Base-by-base conservation (phyloP, 1,284 basidiomycete genomes). In the Agroathelia rolfsii region DNA sequence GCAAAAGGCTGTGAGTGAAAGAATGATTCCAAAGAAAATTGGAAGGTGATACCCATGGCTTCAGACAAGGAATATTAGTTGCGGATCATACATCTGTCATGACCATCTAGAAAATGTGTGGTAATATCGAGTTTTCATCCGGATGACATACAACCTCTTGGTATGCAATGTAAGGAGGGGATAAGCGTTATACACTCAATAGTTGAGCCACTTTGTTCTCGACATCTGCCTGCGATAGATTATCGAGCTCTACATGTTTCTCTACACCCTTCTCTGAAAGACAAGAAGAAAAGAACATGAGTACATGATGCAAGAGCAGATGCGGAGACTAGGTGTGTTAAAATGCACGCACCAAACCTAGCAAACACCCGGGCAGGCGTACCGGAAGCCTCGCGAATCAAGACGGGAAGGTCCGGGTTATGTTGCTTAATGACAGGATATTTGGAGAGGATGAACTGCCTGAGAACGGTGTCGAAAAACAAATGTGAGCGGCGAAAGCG, bases 361-460 rank as follows among this genome's bases (percentile, higher is more conserved):
- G 85, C 90, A 64, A 93, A 94, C 26, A 78, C 80, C 49, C 88
- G 68, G 34, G 90, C 86, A 29, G 86, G 85, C 6, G 88, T 87
- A 19, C 84, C 88, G 42, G 64, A 66, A n/a, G 90, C 90, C 63
- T 95, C 88, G 43, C 90, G 70, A 49, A 95, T 87, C 46, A 95
- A 57, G 24, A 95, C 72, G 23, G 90, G 92, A 19, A 95, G 61
- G 56, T 93, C 80, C 26, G 90, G 92, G 55, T 95, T 92, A 53
- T 85, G 66, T 45, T 82, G 67, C 64, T 95, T 95, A 56, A 95
- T 72, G 30, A 66, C 49, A 2, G 84, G 77, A 58, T 95, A 95
- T 36, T 76, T 68, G 16, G 81, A 66, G 32, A 80, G 59, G 53
- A 95, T 77, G 63, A 93, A 95, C 60, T 88, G 74, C 45, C 87